These are phyloP conservation scores for Phalaenopsis aphrodite DNA, from an alignment of 106 monocot genomes.

Conservation along the genomic window DNA sequence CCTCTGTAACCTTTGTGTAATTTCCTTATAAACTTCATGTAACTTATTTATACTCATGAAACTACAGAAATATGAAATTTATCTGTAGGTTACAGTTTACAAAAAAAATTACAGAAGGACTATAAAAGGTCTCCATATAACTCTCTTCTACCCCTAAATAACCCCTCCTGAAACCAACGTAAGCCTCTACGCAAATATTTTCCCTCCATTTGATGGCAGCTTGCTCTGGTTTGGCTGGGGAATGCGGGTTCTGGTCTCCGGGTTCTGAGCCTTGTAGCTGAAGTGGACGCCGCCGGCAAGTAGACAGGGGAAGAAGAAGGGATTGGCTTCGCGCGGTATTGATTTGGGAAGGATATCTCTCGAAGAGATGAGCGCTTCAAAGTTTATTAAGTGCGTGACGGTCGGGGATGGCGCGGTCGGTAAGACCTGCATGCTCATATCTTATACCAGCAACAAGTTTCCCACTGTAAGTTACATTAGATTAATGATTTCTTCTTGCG, in stretches of 20 bases:
- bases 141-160: too few species aligned
- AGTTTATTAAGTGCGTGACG: slow-evolving; percentile 66
- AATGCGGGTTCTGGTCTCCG: neutral
- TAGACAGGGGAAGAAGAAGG: neutral
- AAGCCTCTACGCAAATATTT: neutral
- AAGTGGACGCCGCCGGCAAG: neutral
- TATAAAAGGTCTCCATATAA: too few species aligned
- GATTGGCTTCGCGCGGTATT: neutral
- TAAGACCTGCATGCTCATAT: slow-evolving; percentile 68
- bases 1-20: too few species aligned
- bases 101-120: too few species aligned
- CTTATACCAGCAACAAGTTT: slow-evolving; percentile 65
- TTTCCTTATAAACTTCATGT: too few species aligned
- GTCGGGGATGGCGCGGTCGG: slow-evolving; percentile 71
- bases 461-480: slow-evolving; percentile 30
- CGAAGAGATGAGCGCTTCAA: slow-evolving; percentile 57
- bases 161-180: too few species aligned
- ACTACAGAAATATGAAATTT: too few species aligned
- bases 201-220: neutral
- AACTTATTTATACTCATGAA: too few species aligned
- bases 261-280: neutral
- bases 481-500: neutral
- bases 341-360: neutral
- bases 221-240: neutral
- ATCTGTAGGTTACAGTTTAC: too few species aligned